Conservation (phyloP, 257 asterid species). For the Voacanga thouarsii region DNA sequence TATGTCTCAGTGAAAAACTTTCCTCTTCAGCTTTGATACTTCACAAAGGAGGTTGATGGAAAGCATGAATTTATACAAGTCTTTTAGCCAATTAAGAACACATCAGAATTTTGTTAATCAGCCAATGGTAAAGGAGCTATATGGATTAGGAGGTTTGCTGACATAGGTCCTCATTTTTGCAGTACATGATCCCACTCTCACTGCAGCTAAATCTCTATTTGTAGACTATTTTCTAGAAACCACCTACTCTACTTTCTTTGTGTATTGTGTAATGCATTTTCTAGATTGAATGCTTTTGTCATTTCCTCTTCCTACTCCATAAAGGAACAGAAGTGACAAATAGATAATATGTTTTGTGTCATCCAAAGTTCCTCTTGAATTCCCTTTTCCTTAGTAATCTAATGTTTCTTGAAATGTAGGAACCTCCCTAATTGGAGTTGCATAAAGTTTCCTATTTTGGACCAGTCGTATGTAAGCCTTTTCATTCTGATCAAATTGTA, state of each 20-base stretch:
- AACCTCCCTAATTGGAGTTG: too few relatives aligned
- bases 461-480: too few relatives aligned
- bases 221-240: not conserved
- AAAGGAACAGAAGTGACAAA: not conserved
- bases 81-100: not conserved
- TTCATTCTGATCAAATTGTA: too few relatives aligned
- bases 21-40: not conserved
- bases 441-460: too few relatives aligned
- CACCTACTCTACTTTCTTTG: constrained; percentile 15
- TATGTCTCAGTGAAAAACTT: not conserved
- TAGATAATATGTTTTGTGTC: not conserved
- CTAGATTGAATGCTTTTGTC: constrained; percentile 8
- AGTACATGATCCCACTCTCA: not conserved
- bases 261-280: not conserved
- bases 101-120: not conserved
- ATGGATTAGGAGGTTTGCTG: constrained; percentile 17
- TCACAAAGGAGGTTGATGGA: not conserved
- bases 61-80: not conserved
- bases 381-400: too few relatives aligned
- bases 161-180: not conserved
- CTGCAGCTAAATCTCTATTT: not conserved
- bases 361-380: too few relatives aligned
- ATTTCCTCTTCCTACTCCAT: constrained; percentile 25
- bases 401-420: too few relatives aligned
- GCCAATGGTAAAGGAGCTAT: constrained; percentile 5